These are phyloP conservation scores for Hylodesmum podocarpum DNA, from an alignment of 306 rosid species.

Conservation along the genomic window DNA sequence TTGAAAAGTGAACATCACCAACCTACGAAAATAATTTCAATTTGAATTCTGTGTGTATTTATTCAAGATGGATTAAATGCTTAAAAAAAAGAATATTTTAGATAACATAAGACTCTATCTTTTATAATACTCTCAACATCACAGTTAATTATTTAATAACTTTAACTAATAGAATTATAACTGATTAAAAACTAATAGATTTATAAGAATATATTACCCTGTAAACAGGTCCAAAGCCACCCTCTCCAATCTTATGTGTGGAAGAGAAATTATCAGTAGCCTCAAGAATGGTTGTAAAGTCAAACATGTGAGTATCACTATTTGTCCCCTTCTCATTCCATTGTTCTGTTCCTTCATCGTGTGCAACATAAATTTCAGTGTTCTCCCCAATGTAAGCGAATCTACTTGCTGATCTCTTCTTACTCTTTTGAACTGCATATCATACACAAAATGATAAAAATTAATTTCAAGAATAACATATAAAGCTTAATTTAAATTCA, in stretches of 20 bases:
- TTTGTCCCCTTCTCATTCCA: background rate
- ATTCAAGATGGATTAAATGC: too few species aligned
- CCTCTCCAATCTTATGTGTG: background rate
- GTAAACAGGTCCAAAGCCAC: slow-evolving; percentile 30
- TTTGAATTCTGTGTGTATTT: too few species aligned
- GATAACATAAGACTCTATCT: too few species aligned
- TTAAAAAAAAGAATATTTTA: too few species aligned
- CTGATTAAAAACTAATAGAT: too few species aligned
- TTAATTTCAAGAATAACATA: background rate
- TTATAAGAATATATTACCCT: background rate
- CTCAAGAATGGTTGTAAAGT: background rate
- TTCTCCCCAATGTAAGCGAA: background rate
- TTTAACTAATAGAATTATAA: too few species aligned
- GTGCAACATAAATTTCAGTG: background rate
- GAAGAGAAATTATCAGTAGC: slow-evolving; percentile 5
- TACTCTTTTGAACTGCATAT: background rate
- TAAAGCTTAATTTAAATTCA: background rate
- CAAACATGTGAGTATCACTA: background rate
- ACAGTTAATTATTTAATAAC: too few species aligned
- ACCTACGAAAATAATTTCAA: too few species aligned
- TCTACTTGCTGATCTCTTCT: background rate
- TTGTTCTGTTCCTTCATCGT: background rate
- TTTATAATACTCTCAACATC: too few species aligned
- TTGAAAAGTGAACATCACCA: too few species aligned
- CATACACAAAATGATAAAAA: background rate